Evolutionary conservation across 2,329 filamentous ascomycete species (phyloP).

Genomic region (Penicillium sp.): DNA sequence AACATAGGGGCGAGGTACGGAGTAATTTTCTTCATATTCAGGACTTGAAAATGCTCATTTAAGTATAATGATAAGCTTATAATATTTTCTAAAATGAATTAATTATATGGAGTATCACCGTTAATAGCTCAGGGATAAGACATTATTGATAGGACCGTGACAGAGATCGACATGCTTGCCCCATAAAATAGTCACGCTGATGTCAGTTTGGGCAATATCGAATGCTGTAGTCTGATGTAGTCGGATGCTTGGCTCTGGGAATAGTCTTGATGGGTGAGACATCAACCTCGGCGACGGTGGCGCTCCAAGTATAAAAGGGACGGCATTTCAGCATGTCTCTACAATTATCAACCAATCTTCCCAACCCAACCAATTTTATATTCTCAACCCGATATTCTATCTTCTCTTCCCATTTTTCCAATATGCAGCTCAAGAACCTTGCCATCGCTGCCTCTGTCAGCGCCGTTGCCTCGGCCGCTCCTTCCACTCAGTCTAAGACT

Average conservation of each 20-base stretch:
- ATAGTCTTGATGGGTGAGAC: slow-evolving; percentile 1
- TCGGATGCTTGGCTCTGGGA: not conserved
- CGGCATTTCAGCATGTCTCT: not conserved
- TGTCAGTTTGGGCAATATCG: not conserved
- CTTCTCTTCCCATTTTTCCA: slow-evolving; percentile 5
- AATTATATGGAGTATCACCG: too few relatives aligned
- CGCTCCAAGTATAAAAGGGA: slow-evolving; percentile 1
- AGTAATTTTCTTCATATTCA: too few relatives aligned
- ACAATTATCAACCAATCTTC: not conserved
- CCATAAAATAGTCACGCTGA: not conserved
- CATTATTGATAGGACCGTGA: not conserved
- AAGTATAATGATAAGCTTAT: not conserved
- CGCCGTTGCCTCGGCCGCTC: slow-evolving; percentile 24
- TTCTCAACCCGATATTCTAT: not conserved
- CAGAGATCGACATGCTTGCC: not conserved
- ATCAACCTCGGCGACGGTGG: slow-evolving; percentile 3
- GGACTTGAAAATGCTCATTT: not conserved
- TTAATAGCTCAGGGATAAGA: not conserved
- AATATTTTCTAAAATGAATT: not conserved
- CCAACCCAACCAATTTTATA: not conserved
- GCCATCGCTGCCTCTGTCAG: slow-evolving; percentile 30
- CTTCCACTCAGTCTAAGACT: slow-evolving; percentile 27
- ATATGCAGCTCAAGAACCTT: slow-evolving; percentile 30
- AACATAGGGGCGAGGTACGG: not conserved
- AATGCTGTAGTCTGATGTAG: not conserved